Base-by-base conservation (phyloP, 1,284 basidiomycete genomes). In the Ustilago shanxiensis region DNA sequence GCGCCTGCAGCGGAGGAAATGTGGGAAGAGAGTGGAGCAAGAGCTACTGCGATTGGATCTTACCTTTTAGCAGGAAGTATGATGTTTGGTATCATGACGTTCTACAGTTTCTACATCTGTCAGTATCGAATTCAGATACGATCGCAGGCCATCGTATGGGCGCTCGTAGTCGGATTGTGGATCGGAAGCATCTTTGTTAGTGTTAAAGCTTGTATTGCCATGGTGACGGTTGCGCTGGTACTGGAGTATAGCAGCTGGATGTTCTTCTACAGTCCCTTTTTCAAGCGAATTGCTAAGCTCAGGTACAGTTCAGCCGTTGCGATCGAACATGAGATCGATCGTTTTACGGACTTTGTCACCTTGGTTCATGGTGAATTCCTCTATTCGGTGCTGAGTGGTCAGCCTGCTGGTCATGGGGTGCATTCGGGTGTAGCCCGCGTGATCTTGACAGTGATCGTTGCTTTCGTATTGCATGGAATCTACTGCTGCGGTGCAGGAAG, bases 271-370 rank as follows among this genome's bases (percentile, higher is more conserved):
- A 62, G 53, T 16, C 77, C 78, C 0, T 37, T 70, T 0, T 83
- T 83, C 72, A 82, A 83, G 47, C 41, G 66, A 0, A 14, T 77
- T 14, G 61, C 81, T 20, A 74, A 71, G 45, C 59, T 83, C 26
- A 53, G 68, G 3, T 83, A 83, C 57, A 71, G 65, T 13, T 80
- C 80, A 2, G 81, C 79, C 1, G 64, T 81, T 10, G 73, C 66
- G 37, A 83, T 83, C 60, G 81, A 83, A 33, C 81, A 83, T 60
- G 81, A 82, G 63, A 69, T 83, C 22, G 81, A 83, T 28, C 54
- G 81, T 6, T 81, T 77, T n/a, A 70, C 65, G 29, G 81, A 82
- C 44, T 83, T 83, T 51, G 65, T 79, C 66, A 83, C 81, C 8
- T 49, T 83, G 29, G 81, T 81, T 16, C 77, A 80, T 20, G 80